A percentile compares a stretch with the other conserved stretches of the same genome.
Conservation (phyloP, 768 basidiomycete genomes). For the Phylloporus sp. region DNA sequence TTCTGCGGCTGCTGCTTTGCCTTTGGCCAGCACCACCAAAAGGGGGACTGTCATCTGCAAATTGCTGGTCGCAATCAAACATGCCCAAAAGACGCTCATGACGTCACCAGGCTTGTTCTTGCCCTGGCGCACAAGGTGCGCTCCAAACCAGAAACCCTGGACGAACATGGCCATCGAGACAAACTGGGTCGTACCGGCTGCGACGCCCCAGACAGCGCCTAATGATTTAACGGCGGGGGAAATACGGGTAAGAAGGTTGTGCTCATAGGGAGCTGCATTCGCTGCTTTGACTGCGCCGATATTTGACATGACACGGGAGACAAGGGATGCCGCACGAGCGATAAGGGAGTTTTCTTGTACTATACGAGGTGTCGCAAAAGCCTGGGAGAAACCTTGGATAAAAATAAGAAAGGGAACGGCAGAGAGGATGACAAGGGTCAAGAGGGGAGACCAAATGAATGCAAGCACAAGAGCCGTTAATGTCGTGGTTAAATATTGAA, state of each 20-base stretch:
- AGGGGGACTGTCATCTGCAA: conserved; percentile 86
- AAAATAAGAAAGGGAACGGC: conserved; percentile 80
- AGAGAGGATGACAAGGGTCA: conserved; percentile 90
- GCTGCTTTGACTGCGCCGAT: conserved; percentile 93
- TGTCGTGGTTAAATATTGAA: conserved; percentile 81
- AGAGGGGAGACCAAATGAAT: conserved; percentile 71
- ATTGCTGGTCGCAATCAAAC: conserved; percentile 83
- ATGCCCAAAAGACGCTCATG: conserved; percentile 99
- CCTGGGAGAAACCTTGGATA: conserved; percentile 73
- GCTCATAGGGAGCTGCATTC: conserved; percentile 66
- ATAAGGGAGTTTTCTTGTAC: conserved; percentile 61
- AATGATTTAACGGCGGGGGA: conserved; percentile 48
- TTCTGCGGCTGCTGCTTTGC: conserved; percentile 48
- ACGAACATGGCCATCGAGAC: conserved; percentile 91
- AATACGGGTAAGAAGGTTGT: conserved; percentile 44
- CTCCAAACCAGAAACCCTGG: conserved; percentile 94
- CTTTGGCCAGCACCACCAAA: conserved; percentile 60
- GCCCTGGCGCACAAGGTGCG: conserved; percentile 80
- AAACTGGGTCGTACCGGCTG: conserved; percentile 69
- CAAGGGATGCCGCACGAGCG: conserved; percentile 68
- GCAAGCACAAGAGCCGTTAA: conserved; percentile 79
- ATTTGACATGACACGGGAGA: conserved; percentile 71
- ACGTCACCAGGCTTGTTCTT: conserved; percentile 69
- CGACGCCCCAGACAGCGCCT: conserved; percentile 72
- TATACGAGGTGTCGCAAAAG: conserved; percentile 63